These are phyloP conservation scores for Venturia pyrina DNA, from an alignment of 2,329 filamentous ascomycete genomes.

Conservation along the genomic window DNA sequence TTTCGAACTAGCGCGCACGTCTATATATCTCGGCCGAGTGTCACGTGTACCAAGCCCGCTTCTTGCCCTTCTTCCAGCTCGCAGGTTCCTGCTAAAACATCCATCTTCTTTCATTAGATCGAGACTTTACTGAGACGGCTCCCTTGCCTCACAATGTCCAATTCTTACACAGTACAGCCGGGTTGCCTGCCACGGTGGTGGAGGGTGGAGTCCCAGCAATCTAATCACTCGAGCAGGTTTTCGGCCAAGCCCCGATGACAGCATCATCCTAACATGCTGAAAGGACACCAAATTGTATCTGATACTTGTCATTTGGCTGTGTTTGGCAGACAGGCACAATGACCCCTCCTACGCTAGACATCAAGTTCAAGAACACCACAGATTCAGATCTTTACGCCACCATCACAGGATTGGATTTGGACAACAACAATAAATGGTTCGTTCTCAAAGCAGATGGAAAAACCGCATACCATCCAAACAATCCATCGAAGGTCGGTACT, in stretches of 20 bases:
- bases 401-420: constrained; percentile 56
- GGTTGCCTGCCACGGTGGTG: neutral
- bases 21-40: too few relatives aligned
- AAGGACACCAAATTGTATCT: neutral
- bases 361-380: constrained; percentile 48
- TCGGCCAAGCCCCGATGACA: neutral
- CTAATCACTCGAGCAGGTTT: neutral
- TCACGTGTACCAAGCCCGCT: too few relatives aligned
- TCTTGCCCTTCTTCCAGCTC: too few relatives aligned
- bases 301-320: neutral
- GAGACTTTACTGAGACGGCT: neutral
- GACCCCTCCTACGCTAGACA: neutral
- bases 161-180: too few relatives aligned
- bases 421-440: constrained; percentile 49
- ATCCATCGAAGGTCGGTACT: constrained; percentile 41
- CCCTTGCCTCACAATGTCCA: neutral
- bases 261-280: neutral
- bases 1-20: too few relatives aligned
- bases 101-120: too few relatives aligned
- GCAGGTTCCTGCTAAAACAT: too few relatives aligned
- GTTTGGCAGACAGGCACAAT: neutral
- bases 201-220: neutral
- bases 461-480: constrained; percentile 54
- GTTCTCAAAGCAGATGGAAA: constrained; percentile 57
- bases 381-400: constrained; percentile 56